These are phyloP conservation scores for Leccinum subrobustum DNA, from an alignment of 1,284 basidiomycete species.

Conservation along the genomic window DNA sequence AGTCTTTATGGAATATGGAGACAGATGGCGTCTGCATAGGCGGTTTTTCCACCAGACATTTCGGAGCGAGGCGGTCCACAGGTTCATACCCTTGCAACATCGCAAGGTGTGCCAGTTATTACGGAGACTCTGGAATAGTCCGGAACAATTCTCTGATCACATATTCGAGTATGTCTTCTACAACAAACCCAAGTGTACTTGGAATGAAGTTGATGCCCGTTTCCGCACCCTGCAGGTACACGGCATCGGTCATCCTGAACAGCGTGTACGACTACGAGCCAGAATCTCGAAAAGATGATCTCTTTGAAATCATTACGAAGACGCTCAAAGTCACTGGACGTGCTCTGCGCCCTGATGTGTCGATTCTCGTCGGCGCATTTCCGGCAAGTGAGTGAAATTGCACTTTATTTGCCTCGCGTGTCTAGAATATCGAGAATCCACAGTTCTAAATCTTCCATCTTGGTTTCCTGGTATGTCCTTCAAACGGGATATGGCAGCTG, in stretches of 20 bases:
- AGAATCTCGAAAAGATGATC: conserved; percentile 13
- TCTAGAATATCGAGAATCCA: not conserved
- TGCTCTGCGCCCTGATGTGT: conserved; percentile 23
- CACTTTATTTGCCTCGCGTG: too few relatives aligned
- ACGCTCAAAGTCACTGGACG: conserved; percentile 6
- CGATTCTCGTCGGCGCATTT: conserved; percentile 23
- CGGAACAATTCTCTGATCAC: conserved; percentile 30
- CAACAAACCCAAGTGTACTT: not conserved
- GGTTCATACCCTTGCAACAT: conserved; percentile 33
- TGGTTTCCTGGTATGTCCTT: conserved; percentile 26
- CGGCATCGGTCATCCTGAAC: conserved; percentile 27
- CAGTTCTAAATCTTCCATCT: conserved; percentile 24
- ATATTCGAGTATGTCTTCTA: conserved; percentile 21
- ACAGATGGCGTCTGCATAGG: conserved; percentile 41
- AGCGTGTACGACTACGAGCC: conserved; percentile 29
- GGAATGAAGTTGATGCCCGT: not conserved
- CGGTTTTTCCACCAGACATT: conserved; percentile 40
- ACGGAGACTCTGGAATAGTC: conserved; percentile 30
- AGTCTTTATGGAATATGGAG: conserved; percentile 38
- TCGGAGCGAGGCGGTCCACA: conserved; percentile 22
- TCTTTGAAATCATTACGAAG: conserved; percentile 11
- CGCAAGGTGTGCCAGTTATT: conserved; percentile 36
- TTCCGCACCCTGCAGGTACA: conserved; percentile 17
- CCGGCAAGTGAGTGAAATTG: conserved; percentile 17
- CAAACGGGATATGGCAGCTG: conserved; percentile 12